Evolutionary conservation across 805 yeast species (phyloP), one percentile per base, ranked within the genome.

Genomic region (Pichia rugopelliculosa): DNA sequence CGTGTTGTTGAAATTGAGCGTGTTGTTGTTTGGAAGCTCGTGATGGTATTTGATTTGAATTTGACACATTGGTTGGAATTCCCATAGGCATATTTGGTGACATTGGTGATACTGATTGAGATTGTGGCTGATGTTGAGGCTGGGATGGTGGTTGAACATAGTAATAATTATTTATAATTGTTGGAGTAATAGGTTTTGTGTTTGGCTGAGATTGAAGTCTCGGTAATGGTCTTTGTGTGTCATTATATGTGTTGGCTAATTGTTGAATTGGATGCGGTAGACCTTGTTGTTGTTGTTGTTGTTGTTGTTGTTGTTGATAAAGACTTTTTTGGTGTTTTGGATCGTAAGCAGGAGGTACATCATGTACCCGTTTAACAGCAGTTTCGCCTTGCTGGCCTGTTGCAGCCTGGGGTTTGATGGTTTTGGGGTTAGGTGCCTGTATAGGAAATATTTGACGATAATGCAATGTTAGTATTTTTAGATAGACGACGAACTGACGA

Each of bases 401-500:
- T 45, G 52, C 57, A 41, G 53, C 52, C 52, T 53, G 62, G 42
- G 55, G 61, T 52, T 44, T 51, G 38, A 53, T 47, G 17, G 50
- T 34, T 24, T 53, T 53, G 21, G 56, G 56, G 34, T 49, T 53
- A 4, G 53, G 55, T 6, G 56, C 55, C 50, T 49, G n/a, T 22
- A 24, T 15, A 18, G 8, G 13, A 2, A 11, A n/a, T 17, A 20
- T 36, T 18, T 6, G 21, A 18, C 2, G n/a, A 39, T 4, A 26
- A 39, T 20, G 6, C 11, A 37, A 17, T 39, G 47, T 44, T 44
- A 44, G 47, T 44, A 44, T 27, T n/a, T 25, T 6, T 13, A 5
- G 5, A 20, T n/a, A 30, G 3, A 15, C 5, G 18, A 10, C 24
- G 13, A 21, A 7, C 1, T 13, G 9, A 12, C 13, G 6, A 21